Base-by-base conservation (phyloP, 352 stramenopile genomes). In the Globisporangium irregulare region DNA sequence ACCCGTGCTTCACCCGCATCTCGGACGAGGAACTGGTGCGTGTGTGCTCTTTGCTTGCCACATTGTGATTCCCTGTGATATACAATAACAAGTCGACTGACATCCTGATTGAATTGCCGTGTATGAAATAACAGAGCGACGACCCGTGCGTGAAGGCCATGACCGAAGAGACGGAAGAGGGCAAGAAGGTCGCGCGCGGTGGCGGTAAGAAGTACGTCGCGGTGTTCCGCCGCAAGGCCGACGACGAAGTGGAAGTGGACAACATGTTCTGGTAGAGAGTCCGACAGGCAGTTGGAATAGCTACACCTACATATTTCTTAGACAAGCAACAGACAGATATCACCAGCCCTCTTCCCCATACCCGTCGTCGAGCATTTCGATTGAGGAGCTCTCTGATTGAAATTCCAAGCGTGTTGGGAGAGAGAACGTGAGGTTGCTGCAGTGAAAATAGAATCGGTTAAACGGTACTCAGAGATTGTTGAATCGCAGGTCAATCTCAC, bases 141-240 rank as follows among this genome's bases (percentile, higher is more conserved):
- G 98, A 99, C 79, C 90, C 93, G 12, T 98, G 94, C 68, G 92
- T 99, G 38, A 82, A 91, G 58, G 92, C 95, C 36, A 99, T 99
- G 93, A 97, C 83, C 29, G 89, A 94, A 54, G 94, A 98, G 70
- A 99, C 98, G 0, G 97, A 99, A 82, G 98, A 99, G 91, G 93
- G 96, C 62, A 99, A 99, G 81, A 99, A 99, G 73, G 97, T 99
- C 5, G 91, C 83, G 68, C 84, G 96, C 59, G 87, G 88, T 59
- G 86, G 86, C 27, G 87, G 91, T 70, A 92, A 93, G 65, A 98
- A 98, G 72, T 97, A 93, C 67, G 72, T 92, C 22, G 87, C 87
- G 1, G 85, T 93, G 51, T 95, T 93, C 72, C 86, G 87, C 51
- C 85, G 87, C 67, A 82, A 86, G 65, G 54, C 73, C 4, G 84